Conservation (phyloP, 2,329 filamentous ascomycete genomes). For the Exophiala aquamarina region DNA sequence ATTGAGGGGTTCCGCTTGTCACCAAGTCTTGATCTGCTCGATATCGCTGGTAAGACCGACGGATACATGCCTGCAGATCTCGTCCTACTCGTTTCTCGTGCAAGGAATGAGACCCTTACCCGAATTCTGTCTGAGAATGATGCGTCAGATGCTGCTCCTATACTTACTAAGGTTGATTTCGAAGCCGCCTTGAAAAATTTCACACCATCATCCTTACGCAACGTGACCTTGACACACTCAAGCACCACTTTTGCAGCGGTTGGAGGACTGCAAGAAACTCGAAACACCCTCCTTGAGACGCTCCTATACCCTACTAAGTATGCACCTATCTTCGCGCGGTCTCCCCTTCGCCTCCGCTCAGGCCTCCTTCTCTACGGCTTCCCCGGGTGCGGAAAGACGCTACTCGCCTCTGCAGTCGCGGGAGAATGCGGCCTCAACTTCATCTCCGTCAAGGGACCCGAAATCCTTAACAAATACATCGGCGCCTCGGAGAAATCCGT, state of each 20-base stretch:
- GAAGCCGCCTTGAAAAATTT: constrained; percentile 84
- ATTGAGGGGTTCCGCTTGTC: constrained; percentile 70
- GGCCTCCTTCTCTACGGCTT: constrained; percentile 91
- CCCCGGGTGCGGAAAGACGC: constrained; percentile 93
- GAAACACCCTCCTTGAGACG: constrained; percentile 90
- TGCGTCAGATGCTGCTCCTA: constrained; percentile 51
- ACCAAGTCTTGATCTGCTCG: constrained; percentile 79
- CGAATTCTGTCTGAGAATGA: constrained; percentile 58
- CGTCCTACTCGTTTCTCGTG: constrained; percentile 78
- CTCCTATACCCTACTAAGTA: constrained; percentile 97
- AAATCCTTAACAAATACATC: constrained; percentile 99
- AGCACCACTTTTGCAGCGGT: constrained; percentile 92
- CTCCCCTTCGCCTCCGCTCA: constrained; percentile 88
- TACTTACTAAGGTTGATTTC: constrained; percentile 74
- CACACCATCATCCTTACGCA: constrained; percentile 89
- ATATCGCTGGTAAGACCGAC: constrained; percentile 90
- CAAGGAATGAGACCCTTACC: constrained; percentile 89
- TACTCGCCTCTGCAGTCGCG: constrained; percentile 93
- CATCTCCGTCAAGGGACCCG: constrained; percentile 95
- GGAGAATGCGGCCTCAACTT: constrained; percentile 98
- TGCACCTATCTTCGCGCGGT: constrained; percentile 94
- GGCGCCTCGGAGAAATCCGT: constrained; percentile 96
- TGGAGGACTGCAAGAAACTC: constrained; percentile 80
- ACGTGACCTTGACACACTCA: constrained; percentile 89
- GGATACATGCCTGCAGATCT: constrained; percentile 98